Conservation (phyloP, 768 basidiomycete species). For the Boletus sp. region DNA sequence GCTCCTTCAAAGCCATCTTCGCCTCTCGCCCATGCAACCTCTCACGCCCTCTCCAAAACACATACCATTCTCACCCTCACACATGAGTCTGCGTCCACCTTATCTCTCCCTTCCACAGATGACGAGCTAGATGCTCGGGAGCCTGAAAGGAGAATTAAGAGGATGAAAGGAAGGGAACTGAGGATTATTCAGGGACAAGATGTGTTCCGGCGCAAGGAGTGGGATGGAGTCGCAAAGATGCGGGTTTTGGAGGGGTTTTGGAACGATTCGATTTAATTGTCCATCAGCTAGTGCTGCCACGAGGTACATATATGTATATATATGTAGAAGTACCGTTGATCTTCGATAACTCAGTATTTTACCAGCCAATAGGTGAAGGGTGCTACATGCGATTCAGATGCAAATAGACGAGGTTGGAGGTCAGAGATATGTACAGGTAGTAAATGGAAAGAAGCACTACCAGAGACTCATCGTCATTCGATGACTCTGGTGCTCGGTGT, state of each 20-base stretch:
- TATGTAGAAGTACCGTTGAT: too few relatives aligned
- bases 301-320: too few relatives aligned
- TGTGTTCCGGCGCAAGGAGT: conserved; percentile 50
- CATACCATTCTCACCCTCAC: conserved; percentile 71
- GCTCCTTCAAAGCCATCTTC: conserved; percentile 7
- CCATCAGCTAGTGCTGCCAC: background rate
- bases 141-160: conserved; percentile 59
- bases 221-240: conserved; percentile 33
- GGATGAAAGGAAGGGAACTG: conserved; percentile 87
- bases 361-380: too few relatives aligned
- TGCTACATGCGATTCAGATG: too few relatives aligned
- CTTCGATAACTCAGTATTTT: too few relatives aligned
- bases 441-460: too few relatives aligned
- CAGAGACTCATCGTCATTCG: too few relatives aligned
- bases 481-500: too few relatives aligned
- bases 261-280: conserved; percentile 9
- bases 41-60: conserved; percentile 70
- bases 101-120: conserved; percentile 62
- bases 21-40: conserved; percentile 44
- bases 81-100: conserved; percentile 46
- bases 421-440: too few relatives aligned
- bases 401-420: too few relatives aligned
- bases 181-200: conserved; percentile 77
- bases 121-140: conserved; percentile 69
- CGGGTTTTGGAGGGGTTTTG: conserved; percentile 37